phyloP scores from a whole-genome alignment of 805 yeast species.

The Candida jianshihensis region DNA sequence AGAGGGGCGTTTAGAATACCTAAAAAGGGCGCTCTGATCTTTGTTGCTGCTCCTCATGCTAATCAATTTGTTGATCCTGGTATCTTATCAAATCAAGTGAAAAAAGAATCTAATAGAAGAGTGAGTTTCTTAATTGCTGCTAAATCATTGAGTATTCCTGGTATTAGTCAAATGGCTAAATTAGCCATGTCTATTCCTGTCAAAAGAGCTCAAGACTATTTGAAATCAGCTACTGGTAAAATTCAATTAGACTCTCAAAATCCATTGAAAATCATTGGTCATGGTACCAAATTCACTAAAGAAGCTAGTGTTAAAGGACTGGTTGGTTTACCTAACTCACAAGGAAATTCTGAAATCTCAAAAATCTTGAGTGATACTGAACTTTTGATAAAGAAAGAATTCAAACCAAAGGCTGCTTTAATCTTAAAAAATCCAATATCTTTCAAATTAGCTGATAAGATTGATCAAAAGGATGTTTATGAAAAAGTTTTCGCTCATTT shows the following conservation, averaged over 20 bases:
- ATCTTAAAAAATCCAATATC: slow-evolving; percentile 44
- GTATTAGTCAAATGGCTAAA: slow-evolving; percentile 72
- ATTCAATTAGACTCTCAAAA: slow-evolving; percentile 50
- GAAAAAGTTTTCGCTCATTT: slow-evolving; percentile 79
- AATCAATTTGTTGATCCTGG: slow-evolving; percentile 81
- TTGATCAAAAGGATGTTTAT: slow-evolving; percentile 82
- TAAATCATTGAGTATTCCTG: slow-evolving; percentile 53
- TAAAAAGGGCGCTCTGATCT: slow-evolving; percentile 72
- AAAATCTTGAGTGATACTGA: slow-evolving; percentile 69
- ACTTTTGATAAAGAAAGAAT: slow-evolving; percentile 60
- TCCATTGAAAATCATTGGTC: slow-evolving; percentile 52
- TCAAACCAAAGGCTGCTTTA: slow-evolving; percentile 42
- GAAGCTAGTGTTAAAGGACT: slow-evolving; percentile 57
- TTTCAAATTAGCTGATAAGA: slow-evolving; percentile 71
- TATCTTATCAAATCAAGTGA: slow-evolving; percentile 75
- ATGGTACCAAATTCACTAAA: slow-evolving; percentile 55
- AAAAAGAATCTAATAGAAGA: slow-evolving; percentile 56
- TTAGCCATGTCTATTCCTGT: slow-evolving; percentile 85
- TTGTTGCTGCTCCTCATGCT: slow-evolving; percentile 98
- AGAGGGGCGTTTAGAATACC: slow-evolving; percentile 78
- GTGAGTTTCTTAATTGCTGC: slow-evolving; percentile 84
- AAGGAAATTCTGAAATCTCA: slow-evolving; percentile 69
- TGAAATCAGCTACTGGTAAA: slow-evolving; percentile 59
- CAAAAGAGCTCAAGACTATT: slow-evolving; percentile 83
- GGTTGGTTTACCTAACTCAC: slow-evolving; percentile 66